Percentiles rank a stretch among this genome's conserved stretches.
Conservation (phyloP, 2,329 filamentous ascomycete species). For the Colletotrichum eremochloae region DNA sequence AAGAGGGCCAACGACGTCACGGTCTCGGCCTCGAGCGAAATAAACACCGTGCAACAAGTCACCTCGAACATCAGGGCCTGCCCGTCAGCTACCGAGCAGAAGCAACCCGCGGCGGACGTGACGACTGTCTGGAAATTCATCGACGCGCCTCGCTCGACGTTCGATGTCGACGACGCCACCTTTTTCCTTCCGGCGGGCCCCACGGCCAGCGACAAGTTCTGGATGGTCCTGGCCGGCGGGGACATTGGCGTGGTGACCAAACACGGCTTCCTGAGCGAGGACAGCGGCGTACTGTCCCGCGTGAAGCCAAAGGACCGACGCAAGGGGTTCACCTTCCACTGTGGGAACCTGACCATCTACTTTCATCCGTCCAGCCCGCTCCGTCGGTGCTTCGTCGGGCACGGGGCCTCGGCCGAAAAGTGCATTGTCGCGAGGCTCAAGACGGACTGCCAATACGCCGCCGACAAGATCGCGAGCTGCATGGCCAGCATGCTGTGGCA, state of each 20-base stretch:
- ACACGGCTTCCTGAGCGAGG: background rate
- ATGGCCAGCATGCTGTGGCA: slow-evolving; percentile 21
- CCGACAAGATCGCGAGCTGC: slow-evolving; percentile 4
- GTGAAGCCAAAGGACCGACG: background rate
- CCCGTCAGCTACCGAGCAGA: background rate
- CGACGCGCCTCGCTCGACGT: slow-evolving; percentile 20
- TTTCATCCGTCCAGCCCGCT: background rate
- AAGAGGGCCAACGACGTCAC: background rate
- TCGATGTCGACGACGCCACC: slow-evolving; percentile 15
- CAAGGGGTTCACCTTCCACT: background rate
- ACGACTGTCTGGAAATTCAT: slow-evolving; percentile 2
- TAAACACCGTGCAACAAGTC: background rate
- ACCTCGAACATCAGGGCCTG: background rate
- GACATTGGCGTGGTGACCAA: slow-evolving; percentile 1
- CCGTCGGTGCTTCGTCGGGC: slow-evolving; percentile 3
- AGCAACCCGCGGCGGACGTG: background rate
- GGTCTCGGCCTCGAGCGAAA: no score
- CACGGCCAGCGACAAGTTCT: slow-evolving; percentile 14
- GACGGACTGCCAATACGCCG: background rate
- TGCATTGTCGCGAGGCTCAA: slow-evolving; percentile 14
- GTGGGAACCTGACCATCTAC: background rate
- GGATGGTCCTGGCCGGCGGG: slow-evolving; percentile 10
- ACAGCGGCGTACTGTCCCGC: background rate
- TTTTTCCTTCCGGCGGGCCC: slow-evolving; percentile 29
- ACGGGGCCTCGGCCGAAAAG: slow-evolving; percentile 5